Percentiles rank a stretch among this genome's conserved stretches.
phyloP scores from a whole-genome alignment of 306 rosid genomes.

The Glycine latifolia region DNA sequence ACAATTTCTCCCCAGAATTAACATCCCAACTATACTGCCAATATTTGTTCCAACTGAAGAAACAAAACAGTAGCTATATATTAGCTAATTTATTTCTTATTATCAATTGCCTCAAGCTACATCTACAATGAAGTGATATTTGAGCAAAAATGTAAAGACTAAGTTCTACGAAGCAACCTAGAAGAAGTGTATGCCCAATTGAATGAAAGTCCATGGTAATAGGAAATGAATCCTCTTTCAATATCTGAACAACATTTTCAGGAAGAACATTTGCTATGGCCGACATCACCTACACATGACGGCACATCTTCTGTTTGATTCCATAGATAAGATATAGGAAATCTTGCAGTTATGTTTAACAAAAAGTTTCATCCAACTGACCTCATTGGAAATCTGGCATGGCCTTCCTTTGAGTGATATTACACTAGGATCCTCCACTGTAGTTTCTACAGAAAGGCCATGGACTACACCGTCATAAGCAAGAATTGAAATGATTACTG shows the following conservation, averaged over 20 bases:
- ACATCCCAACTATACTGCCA: constrained; percentile 39
- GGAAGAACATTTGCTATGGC: constrained; percentile 3
- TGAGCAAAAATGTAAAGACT: constrained; percentile 10
- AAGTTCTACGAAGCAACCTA: constrained; percentile 42
- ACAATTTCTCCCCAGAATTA: not conserved
- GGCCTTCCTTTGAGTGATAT: constrained; percentile 9
- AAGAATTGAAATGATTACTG: constrained; percentile 1
- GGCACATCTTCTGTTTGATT: constrained; percentile 1
- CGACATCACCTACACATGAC: constrained; percentile 38
- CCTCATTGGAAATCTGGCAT: constrained; percentile 25
- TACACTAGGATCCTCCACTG: constrained; percentile 41
- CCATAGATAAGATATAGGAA: constrained; percentile 6
- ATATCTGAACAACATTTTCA: constrained; percentile 33
- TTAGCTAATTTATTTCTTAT: constrained; percentile 15
- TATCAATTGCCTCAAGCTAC: not conserved
- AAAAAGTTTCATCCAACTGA: constrained; percentile 31
- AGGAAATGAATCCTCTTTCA: constrained; percentile 39
- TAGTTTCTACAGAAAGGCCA: constrained; percentile 32
- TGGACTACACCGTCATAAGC: not conserved
- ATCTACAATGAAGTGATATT: constrained; percentile 1
- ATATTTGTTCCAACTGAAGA: constrained; percentile 43
- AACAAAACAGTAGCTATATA: not conserved
- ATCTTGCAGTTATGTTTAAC: not conserved
- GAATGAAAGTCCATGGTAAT: constrained; percentile 53
- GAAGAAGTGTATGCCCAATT: constrained; percentile 12